Evolutionary conservation across 2,329 filamentous ascomycete genomes (phyloP).

Genomic region (Thielaviopsis euricoi): DNA sequence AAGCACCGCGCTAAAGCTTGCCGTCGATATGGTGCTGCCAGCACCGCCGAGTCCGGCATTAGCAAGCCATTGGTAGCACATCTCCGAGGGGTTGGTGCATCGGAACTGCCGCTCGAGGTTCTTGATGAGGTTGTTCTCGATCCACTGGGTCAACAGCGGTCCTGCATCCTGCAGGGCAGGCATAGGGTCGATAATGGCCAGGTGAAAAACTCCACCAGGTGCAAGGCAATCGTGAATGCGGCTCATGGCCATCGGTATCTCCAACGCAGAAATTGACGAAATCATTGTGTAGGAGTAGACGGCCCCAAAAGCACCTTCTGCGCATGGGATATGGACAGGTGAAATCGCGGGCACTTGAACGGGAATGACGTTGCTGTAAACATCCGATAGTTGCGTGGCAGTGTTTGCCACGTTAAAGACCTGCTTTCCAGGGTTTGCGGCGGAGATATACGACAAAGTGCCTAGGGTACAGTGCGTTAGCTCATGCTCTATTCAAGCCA

Average conservation of each 20-base stretch:
- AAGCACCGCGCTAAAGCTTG: conserved; percentile 32
- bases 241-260: conserved; percentile 38
- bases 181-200: conserved; percentile 46
- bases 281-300: conserved; percentile 40
- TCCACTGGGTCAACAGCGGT: conserved; percentile 40
- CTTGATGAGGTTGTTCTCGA: conserved; percentile 41
- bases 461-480: conserved; percentile 18
- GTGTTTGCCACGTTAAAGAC: conserved; percentile 30
- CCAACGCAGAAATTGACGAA: conserved; percentile 36
- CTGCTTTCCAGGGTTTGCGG: conserved; percentile 22
- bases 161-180: conserved; percentile 40
- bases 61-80: conserved; percentile 42
- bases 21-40: conserved; percentile 30
- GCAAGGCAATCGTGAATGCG: conserved; percentile 40
- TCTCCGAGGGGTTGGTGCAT: conserved; percentile 40
- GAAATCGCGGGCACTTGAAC: conserved; percentile 23
- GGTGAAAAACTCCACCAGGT: conserved; percentile 36
- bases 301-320: conserved; percentile 27
- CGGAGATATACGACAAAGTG: conserved; percentile 32
- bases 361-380: conserved; percentile 25
- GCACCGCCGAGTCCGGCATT: conserved; percentile 34
- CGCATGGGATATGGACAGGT: conserved; percentile 21
- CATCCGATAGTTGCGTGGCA: background rate
- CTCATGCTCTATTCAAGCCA: background rate
- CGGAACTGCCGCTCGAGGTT: conserved; percentile 42